A percentile compares a stretch with the other conserved stretches of the same genome.
These are phyloP conservation scores for Fulvia fulva DNA, from an alignment of 2,329 filamentous ascomycete species.

Conservation along the genomic window DNA sequence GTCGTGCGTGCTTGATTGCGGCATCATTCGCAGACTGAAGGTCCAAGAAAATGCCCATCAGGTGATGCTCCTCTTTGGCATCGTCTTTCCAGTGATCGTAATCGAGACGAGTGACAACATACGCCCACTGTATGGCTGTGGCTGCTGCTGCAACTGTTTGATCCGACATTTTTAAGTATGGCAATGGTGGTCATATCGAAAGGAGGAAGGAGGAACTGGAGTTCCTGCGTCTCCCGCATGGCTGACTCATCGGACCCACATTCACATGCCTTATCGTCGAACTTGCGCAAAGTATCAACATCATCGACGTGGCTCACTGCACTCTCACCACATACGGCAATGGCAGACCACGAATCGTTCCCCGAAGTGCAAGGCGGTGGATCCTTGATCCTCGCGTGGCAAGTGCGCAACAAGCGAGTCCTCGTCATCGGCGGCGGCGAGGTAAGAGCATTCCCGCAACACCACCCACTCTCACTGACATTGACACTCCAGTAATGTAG, in stretches of 20 bases:
- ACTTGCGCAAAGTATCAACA: not conserved
- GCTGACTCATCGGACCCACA: not conserved
- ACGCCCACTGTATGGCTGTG: too few relatives aligned
- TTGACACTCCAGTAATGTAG: slow-evolving; percentile 46
- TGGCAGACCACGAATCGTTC: slow-evolving; percentile 43
- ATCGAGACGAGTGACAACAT: too few relatives aligned
- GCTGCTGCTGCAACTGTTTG: too few relatives aligned
- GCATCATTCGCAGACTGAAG: too few relatives aligned
- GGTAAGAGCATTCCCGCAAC: slow-evolving; percentile 49
- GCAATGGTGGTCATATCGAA: too few relatives aligned
- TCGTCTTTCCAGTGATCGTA: too few relatives aligned
- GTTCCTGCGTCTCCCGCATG: not conserved
- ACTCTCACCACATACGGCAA: not conserved
- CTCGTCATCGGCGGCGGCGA: slow-evolving; percentile 95
- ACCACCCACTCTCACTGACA: slow-evolving; percentile 17
- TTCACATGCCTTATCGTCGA: not conserved
- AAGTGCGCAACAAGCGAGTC: slow-evolving; percentile 81
- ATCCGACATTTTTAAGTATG: too few relatives aligned
- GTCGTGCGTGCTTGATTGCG: too few relatives aligned
- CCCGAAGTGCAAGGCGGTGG: slow-evolving; percentile 84
- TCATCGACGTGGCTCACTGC: not conserved
- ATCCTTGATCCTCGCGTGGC: slow-evolving; percentile 93
- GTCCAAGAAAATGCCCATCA: too few relatives aligned
- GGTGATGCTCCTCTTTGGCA: too few relatives aligned
- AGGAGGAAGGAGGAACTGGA: not conserved